Percentiles rank a stretch among this genome's conserved stretches.
These are phyloP conservation scores for Helotiales sp. DNA, from an alignment of 2,329 filamentous ascomycete genomes.

Conservation along the genomic window DNA sequence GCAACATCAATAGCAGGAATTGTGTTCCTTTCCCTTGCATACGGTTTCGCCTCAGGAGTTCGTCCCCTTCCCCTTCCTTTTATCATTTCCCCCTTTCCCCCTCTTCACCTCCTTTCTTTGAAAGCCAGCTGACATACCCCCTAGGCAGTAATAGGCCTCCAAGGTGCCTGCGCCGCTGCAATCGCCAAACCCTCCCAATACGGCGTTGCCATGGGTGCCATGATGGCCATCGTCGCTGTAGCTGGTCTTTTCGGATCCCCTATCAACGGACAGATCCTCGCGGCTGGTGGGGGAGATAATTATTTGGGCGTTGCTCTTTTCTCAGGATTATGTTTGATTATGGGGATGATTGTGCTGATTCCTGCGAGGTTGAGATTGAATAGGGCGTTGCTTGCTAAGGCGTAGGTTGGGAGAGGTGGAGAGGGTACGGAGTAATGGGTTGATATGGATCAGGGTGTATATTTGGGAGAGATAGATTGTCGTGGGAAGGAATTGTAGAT, in stretches of 20 bases:
- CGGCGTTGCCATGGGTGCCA: conserved; percentile 23
- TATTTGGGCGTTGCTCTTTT: conserved; percentile 28
- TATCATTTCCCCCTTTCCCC: not conserved
- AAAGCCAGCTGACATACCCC: not conserved
- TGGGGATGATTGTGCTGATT: conserved; percentile 21
- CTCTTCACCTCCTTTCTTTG: not conserved
- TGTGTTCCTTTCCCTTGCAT: conserved; percentile 20
- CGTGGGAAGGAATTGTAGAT: not conserved
- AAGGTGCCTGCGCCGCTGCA: conserved; percentile 24
- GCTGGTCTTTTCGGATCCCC: conserved; percentile 26
- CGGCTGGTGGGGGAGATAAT: conserved; percentile 6
- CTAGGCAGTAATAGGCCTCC: conserved; percentile 27
- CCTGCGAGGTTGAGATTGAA: conserved; percentile 19
- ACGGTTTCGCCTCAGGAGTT: conserved; percentile 24
- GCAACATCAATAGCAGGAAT: conserved; percentile 18
- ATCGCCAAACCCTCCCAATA: conserved; percentile 22
- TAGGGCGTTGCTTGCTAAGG: conserved; percentile 16
- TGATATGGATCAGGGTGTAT: not conserved
- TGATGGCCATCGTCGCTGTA: conserved; percentile 24
- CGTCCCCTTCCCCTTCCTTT: conserved; percentile 1
- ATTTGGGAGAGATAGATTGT: not conserved
- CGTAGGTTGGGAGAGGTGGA: not conserved
- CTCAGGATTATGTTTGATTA: conserved; percentile 23
- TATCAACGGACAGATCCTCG: conserved; percentile 25
- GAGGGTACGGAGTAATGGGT: not conserved